phyloP scores from a whole-genome alignment of 345 rosid species.

The Eucalyptus grandis region DNA sequence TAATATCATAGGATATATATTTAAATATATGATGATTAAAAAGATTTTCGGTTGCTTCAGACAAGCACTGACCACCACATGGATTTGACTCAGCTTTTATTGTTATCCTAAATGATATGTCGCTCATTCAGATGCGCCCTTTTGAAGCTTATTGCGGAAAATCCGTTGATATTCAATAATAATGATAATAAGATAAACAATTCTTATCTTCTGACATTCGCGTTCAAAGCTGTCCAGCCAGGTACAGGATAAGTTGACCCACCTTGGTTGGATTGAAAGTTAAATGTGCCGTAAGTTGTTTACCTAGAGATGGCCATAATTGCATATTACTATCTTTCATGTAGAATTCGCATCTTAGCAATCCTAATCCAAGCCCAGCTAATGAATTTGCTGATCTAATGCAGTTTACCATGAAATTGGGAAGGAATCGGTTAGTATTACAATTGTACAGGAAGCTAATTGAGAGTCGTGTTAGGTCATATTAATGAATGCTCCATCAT shows the following conservation, averaged over 20 bases:
- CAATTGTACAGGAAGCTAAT: not conserved
- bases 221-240: not conserved
- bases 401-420: too few relatives aligned
- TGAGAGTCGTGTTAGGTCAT: not conserved
- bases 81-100: not conserved
- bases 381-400: not conserved
- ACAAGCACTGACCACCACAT: not conserved
- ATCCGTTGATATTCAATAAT: not conserved
- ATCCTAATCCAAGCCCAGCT: not conserved
- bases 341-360: not conserved
- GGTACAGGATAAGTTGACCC: not conserved
- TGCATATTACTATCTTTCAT: not conserved
- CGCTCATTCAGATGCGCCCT: not conserved
- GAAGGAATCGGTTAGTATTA: not conserved
- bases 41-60: not conserved
- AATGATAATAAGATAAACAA: not conserved
- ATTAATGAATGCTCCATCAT: not conserved
- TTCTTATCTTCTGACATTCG: not conserved
- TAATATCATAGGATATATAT: not conserved
- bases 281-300: not conserved
- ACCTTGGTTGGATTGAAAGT: not conserved
- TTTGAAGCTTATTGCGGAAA: not conserved
- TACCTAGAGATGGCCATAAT: not conserved
- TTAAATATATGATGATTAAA: too few relatives aligned
- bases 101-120: not conserved